These are phyloP conservation scores for Heliamphora ciliata DNA, from an alignment of 179 eudicot species.

Conservation along the genomic window DNA sequence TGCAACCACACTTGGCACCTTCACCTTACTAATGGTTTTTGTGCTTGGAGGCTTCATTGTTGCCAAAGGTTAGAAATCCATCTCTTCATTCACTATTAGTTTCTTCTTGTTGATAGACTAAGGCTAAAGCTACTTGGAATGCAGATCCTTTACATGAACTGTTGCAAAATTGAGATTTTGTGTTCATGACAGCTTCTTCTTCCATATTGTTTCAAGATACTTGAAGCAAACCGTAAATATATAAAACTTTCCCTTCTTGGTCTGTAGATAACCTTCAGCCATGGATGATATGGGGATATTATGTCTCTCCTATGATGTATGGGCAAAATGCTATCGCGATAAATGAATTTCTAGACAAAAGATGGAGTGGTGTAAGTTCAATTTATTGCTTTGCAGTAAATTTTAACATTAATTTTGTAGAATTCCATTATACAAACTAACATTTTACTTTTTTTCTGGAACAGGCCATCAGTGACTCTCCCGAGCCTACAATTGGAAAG, in stretches of 20 bases:
- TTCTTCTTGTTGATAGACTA: not conserved
- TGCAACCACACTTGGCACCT: slow-evolving; percentile 56
- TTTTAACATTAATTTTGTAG: not conserved
- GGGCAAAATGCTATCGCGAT: slow-evolving; percentile 71
- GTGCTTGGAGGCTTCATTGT: slow-evolving; percentile 80
- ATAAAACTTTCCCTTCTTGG: not conserved
- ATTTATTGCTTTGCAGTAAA: not conserved
- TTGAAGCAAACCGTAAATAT: not conserved
- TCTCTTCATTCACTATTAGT: not conserved
- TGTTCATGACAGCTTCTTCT: not conserved
- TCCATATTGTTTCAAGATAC: not conserved
- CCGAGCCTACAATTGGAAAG: slow-evolving; percentile 18
- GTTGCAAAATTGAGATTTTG: too few relatives aligned
- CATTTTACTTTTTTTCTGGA: not conserved
- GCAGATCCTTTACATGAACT: not conserved
- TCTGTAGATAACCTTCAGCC: slow-evolving; percentile 53
- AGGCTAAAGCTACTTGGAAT: not conserved
- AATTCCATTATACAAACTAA: not conserved
- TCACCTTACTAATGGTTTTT: slow-evolving; percentile 54
- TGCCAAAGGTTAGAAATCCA: slow-evolving; percentile 31
- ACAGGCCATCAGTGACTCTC: not conserved
- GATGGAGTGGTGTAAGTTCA: slow-evolving; percentile 59
- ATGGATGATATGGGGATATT: slow-evolving; percentile 88
- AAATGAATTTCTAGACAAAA: slow-evolving; percentile 67
- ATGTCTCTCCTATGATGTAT: slow-evolving; percentile 78